Conservation (phyloP, 768 basidiomycete species). For the Russula emetica region DNA sequence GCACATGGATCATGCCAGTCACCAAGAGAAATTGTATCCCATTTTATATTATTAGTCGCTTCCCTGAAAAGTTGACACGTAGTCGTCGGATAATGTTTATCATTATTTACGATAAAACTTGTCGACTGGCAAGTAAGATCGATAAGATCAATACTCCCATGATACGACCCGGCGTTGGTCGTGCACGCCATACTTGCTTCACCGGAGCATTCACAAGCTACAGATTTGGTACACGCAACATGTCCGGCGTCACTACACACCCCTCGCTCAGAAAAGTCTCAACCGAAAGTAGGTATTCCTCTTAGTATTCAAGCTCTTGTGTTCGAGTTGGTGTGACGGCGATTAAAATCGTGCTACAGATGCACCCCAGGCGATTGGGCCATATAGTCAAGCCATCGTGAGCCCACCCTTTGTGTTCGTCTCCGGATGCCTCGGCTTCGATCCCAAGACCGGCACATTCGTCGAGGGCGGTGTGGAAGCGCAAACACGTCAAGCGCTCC, state of each 20-base stretch:
- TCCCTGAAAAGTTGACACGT: too few relatives aligned
- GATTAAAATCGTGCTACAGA: constrained; percentile 40
- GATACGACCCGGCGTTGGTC: neutral
- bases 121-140: too few relatives aligned
- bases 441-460: constrained; percentile 65
- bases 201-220: neutral
- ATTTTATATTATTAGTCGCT: too few relatives aligned
- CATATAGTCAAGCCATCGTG: constrained; percentile 86
- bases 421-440: constrained; percentile 84
- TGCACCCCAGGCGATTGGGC: constrained; percentile 77
- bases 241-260: constrained; percentile 37
- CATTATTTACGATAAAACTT: neutral
- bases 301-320: neutral
- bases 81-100: too few relatives aligned
- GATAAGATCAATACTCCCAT: neutral
- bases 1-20: too few relatives aligned
- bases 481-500: constrained; percentile 79
- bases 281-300: constrained; percentile 31
- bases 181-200: neutral
- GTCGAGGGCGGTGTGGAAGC: constrained; percentile 71
- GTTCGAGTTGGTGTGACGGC: neutral
- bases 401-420: constrained; percentile 80
- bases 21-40: too few relatives aligned
- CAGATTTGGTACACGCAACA: constrained; percentile 15
- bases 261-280: constrained; percentile 37